Evolutionary conservation across 2,329 filamentous ascomycete genomes (phyloP), one percentile per base, ranked within the genome.

Genomic region (Albophoma yamanashiensis): DNA sequence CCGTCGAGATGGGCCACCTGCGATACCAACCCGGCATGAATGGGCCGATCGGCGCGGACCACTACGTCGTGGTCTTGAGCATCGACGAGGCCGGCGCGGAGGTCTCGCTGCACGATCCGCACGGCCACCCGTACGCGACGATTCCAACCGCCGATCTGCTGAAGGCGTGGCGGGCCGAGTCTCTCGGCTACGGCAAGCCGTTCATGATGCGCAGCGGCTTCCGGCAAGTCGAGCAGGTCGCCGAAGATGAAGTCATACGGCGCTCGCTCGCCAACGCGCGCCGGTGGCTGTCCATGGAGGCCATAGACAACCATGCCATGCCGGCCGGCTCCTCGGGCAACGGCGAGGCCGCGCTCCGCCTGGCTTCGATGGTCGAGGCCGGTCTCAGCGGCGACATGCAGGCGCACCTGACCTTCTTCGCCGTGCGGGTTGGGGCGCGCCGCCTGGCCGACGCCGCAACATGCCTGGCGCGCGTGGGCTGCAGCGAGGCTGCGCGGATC

Each of bases 181-280:
- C 59, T 12, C 60, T 65, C 12, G 63, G 60, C 1, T 64, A 65
- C 31, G 63, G 62, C 22, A 59, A 61, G 43, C 61, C 63, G 8
- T 65, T 61, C 27, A 64, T 61, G 50, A 64, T 65, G 63, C 60
- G 63, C 45, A 60, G 55, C 45, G 55, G 56, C n/a, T 64, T 65
- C 56, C 50, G 47, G 6, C 61, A 59, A 40, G 6, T 62, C 5
- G 57, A 64, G 27, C 17, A 25, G 3, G 14, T 61, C 14, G 56
- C 58, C 12, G 63, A 65, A 36, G 62, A 64, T n/a, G 62, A 65
- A 2, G 60, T 63, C 38, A 64, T 65, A 40, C 39, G 57, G 25
- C 59, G 63, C 17, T 60, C 61, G 5, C 61, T 64, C 9, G 40
- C 57, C 36, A 58, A 50, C 40, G 62, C 58, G 11, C 58, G 60